Evolutionary conservation across 495 filamentous ascomycete genomes (phyloP), one percentile per base, ranked within the genome.

Genomic region (Geopyxis carbonaria): DNA sequence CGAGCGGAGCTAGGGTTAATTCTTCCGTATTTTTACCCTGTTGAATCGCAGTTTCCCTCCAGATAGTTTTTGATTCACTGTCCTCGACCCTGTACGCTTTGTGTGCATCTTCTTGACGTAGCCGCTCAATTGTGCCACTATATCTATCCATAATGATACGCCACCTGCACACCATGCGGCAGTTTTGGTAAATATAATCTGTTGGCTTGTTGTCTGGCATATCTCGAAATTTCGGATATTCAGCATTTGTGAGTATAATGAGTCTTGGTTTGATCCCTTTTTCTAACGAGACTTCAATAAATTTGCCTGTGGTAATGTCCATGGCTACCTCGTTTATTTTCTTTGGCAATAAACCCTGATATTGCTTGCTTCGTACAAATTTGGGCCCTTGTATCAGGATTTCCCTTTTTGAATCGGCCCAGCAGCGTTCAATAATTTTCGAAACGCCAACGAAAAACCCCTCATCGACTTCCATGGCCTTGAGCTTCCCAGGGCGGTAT

Each of bases 241-340:
- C 25, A 29, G 52, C 52, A 25, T 56, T 56, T 8, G 53, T 56
- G 20, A 51, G 19, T 24, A 56, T 52, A n/a, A 56, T 29, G 22
- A 44, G 44, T 20, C 51, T 40, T 22, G 37, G 28, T 31, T 32
- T 42, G 4, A 45, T 23, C 14, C 51, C 44, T 15, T 47, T 32
- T 2, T 34, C 41, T 19, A 48, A 22, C 4, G 47, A 24, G 3
- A 47, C 38, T 11, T 31, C 16, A 15, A 31, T 19, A 2, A 9
- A 11, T 2, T 37, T 39, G 25, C 45, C 41, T 6, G 35, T 39
- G 19, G 31, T 11, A 14, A 48, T 43, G 18, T 38, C 31, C 42
- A 56, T 48, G 8, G 46, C 52, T 27, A 56, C 47, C 22, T 56
- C 53, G 19, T 52, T 56, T 24, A 40, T 43, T 14, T 51, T 55